Evolutionary conservation across 179 eudicot species (phyloP).

Genomic region (Silene noctiflora): DNA sequence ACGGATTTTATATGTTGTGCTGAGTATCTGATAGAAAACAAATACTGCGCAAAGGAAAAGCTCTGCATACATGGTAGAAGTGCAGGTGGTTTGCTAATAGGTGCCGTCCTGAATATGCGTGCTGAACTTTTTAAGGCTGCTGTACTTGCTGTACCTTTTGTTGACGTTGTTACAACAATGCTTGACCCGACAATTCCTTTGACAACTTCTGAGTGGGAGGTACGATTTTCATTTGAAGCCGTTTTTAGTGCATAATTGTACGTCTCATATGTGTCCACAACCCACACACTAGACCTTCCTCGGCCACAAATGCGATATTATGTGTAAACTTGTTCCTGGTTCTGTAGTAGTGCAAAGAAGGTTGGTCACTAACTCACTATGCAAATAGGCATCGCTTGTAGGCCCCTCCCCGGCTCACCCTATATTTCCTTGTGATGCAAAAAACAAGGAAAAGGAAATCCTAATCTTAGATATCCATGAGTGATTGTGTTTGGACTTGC

Average conservation of each 20-base stretch:
- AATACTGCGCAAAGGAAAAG: conserved; percentile 80
- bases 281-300: background rate
- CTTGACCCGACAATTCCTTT: conserved; percentile 96
- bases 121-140: conserved; percentile 93
- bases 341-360: no score
- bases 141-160: conserved; percentile 88
- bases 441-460: background rate
- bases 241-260: background rate
- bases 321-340: background rate
- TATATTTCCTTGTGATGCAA: background rate
- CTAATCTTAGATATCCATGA: background rate
- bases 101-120: conserved; percentile 90
- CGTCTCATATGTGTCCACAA: background rate
- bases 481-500: background rate
- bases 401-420: background rate
- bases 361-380: background rate
- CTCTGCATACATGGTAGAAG: conserved; percentile 87
- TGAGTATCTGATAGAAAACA: conserved; percentile 73
- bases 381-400: background rate
- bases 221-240: conserved; percentile 20
- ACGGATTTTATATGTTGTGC: conserved; percentile 85
- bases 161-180: conserved; percentile 92
- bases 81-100: conserved; percentile 95
- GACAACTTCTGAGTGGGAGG: conserved; percentile 97
- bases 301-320: background rate